These are phyloP conservation scores for Entomortierella beljakovae DNA, from an alignment of 192 early-diverging fungal genomes.

Conservation along the genomic window DNA sequence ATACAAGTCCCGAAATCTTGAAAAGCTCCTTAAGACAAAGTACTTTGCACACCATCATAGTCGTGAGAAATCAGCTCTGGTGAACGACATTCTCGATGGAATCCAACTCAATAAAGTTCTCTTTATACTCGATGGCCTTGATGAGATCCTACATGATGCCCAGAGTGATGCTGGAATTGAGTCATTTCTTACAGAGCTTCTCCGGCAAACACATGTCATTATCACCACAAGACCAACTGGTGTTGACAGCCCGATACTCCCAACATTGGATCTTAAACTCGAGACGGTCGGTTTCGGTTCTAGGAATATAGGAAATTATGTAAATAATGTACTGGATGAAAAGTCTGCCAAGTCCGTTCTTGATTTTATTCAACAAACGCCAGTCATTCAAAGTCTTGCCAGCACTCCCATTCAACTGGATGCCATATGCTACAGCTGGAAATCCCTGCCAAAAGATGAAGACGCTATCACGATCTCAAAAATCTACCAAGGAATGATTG, in stretches of 20 bases:
- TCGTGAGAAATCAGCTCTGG: not conserved
- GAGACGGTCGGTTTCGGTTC: conserved; percentile 18
- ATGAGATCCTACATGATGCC: conserved; percentile 4
- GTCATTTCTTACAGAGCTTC: not conserved
- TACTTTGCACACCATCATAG: not conserved
- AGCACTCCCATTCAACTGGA: conserved; percentile 31
- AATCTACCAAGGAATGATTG: conserved; percentile 16
- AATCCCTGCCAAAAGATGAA: conserved; percentile 9
- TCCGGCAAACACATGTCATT: conserved; percentile 5
- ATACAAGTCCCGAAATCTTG: not conserved
- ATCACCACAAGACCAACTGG: conserved; percentile 19
- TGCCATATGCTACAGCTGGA: conserved; percentile 27
- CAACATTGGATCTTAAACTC: conserved; percentile 11
- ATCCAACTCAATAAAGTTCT: no score
- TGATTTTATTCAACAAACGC: conserved; percentile 24
- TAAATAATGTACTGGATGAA: conserved; percentile 1
- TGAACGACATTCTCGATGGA: not conserved
- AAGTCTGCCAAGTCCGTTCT: not conserved
- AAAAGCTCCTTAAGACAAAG: not conserved
- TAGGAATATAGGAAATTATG: not conserved
- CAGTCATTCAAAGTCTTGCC: conserved; percentile 21
- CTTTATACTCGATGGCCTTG: conserved; percentile 32
- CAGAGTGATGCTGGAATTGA: not conserved
- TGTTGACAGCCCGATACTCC: conserved; percentile 3
- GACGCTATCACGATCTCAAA: conserved; percentile 5